These are phyloP conservation scores for Chaetoscypha palmicola DNA, from an alignment of 2,329 filamentous ascomycete genomes.

Conservation along the genomic window DNA sequence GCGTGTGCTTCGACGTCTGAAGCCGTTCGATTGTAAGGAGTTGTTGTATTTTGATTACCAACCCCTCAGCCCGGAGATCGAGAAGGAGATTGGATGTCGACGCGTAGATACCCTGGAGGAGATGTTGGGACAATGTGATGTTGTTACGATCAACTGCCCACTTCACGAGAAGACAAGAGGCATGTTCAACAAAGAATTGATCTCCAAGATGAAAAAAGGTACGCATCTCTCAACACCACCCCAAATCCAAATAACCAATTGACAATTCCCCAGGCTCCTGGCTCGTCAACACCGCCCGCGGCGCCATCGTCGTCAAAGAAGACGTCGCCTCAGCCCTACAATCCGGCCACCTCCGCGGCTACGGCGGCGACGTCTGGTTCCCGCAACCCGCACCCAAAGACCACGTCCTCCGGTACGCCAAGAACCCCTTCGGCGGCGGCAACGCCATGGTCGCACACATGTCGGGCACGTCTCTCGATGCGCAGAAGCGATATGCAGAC, in stretches of 20 bases:
- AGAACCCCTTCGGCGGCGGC: constrained; percentile 92
- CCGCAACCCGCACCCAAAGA: constrained; percentile 92
- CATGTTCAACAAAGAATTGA: constrained; percentile 97
- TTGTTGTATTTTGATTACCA: constrained; percentile 99
- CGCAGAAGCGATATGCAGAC: constrained; percentile 84
- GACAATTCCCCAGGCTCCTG: constrained; percentile 65
- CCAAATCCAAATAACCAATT: background rate
- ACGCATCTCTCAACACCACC: constrained; percentile 80
- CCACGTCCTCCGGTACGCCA: constrained; percentile 84
- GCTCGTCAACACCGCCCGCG: constrained; percentile 97
- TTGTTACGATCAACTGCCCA: constrained; percentile 99
- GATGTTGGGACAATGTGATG: constrained; percentile 86
- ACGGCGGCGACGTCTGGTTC: constrained; percentile 84
- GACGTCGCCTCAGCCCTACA: constrained; percentile 92
- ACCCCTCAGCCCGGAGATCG: constrained; percentile 74
- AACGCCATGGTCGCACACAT: constrained; percentile 99
- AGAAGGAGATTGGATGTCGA: constrained; percentile 93
- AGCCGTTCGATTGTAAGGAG: constrained; percentile 99
- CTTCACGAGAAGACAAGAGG: constrained; percentile 96
- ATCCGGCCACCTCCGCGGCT: constrained; percentile 82
- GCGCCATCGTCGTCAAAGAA: constrained; percentile 98
- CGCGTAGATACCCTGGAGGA: constrained; percentile 87
- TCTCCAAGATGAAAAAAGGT: constrained; percentile 97
- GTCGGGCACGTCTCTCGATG: constrained; percentile 97
- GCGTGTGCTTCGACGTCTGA: constrained; percentile 91